Conservation (phyloP, 352 stramenopile species). For the Phytophthora brassicae region DNA sequence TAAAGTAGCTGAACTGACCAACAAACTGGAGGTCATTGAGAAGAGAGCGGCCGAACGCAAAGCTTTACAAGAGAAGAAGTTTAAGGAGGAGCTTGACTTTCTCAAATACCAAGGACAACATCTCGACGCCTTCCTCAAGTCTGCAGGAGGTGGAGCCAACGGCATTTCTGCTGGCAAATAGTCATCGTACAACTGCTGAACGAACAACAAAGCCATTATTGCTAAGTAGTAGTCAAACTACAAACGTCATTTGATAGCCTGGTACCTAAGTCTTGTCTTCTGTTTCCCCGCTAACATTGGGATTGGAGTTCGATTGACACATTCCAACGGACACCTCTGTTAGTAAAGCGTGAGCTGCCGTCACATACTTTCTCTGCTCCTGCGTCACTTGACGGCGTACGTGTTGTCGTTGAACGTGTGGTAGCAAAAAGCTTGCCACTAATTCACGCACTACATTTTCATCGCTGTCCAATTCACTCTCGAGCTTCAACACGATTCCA, state of each 20-base stretch:
- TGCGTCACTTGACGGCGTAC: constrained; percentile 57
- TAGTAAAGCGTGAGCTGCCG: constrained; percentile 60
- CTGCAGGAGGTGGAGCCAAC: constrained; percentile 57
- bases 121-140: constrained; percentile 94
- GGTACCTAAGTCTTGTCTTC: background rate
- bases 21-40: constrained; percentile 93
- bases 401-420: constrained; percentile 68
- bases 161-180: constrained; percentile 17
- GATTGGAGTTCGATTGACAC: constrained; percentile 10
- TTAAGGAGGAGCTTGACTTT: constrained; percentile 94
- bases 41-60: constrained; percentile 89
- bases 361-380: constrained; percentile 71
- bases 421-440: constrained; percentile 80
- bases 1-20: constrained; percentile 88
- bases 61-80: constrained; percentile 91
- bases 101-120: constrained; percentile 96
- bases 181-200: background rate
- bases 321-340: constrained; percentile 39
- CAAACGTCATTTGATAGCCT: background rate
- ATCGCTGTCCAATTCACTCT: constrained; percentile 49
- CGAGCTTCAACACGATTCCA: constrained; percentile 55
- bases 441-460: constrained; percentile 74
- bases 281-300: background rate
- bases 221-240: constrained; percentile 4
- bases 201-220: background rate